phyloP scores from a whole-genome alignment of 1,284 basidiomycete genomes.

The Tremellales sp. region DNA sequence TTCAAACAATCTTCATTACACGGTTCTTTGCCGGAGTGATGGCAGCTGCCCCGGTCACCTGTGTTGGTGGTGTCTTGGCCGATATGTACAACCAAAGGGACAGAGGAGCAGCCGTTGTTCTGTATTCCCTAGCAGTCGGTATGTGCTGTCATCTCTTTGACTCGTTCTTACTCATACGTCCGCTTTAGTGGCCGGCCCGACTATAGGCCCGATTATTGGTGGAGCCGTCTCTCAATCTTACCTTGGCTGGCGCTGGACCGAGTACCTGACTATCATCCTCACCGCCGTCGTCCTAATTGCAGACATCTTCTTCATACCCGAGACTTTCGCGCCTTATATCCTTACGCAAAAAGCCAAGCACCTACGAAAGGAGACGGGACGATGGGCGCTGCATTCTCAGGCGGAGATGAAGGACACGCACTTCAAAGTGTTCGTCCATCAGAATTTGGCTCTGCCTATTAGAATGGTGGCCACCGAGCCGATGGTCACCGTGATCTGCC shows the following conservation, averaged over 20 bases:
- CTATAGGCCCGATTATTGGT: slow-evolving; percentile 57
- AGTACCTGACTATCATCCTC: slow-evolving; percentile 40
- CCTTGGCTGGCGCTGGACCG: slow-evolving; percentile 47
- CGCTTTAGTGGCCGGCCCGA: slow-evolving; percentile 25
- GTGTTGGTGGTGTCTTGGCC: slow-evolving; percentile 60
- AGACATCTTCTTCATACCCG: slow-evolving; percentile 59
- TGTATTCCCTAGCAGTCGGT: slow-evolving; percentile 60
- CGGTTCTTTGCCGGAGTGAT: slow-evolving; percentile 34
- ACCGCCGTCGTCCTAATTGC: slow-evolving; percentile 44
- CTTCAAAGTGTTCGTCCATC: slow-evolving; percentile 28
- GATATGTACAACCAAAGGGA: slow-evolving; percentile 63
- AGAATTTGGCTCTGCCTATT: slow-evolving; percentile 40
- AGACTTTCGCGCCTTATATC: slow-evolving; percentile 64
- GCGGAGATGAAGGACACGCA: slow-evolving; percentile 36
- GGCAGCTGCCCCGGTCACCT: slow-evolving; percentile 29
- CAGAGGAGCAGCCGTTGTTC: slow-evolving; percentile 62
- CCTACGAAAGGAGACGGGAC: slow-evolving; percentile 53
- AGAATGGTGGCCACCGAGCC: slow-evolving; percentile 42
- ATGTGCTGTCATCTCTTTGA: neutral
- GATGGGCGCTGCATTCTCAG: slow-evolving; percentile 33
- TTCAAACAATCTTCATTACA: slow-evolving; percentile 44
- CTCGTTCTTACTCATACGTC: slow-evolving; percentile 11
- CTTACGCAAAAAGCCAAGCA: slow-evolving; percentile 58
- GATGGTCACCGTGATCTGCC: slow-evolving; percentile 35
- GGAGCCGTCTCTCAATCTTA: slow-evolving; percentile 45